These are phyloP conservation scores for Lepraria neglecta DNA, from an alignment of 495 filamentous ascomycete species.

Conservation along the genomic window DNA sequence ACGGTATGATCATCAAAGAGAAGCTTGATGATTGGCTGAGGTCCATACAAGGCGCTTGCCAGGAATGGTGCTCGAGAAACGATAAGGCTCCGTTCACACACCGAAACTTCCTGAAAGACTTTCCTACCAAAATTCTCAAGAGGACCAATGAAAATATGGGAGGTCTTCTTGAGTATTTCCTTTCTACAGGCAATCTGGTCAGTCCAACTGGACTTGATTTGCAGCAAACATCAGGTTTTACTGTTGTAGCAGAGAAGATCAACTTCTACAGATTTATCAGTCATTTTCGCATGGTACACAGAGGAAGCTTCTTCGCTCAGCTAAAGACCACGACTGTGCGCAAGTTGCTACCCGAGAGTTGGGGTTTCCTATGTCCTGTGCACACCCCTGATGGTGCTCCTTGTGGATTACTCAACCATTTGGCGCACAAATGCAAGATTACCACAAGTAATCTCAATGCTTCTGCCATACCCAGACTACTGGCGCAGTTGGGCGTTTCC, in stretches of 20 bases:
- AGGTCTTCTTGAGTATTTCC: constrained; percentile 80
- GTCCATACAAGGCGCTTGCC: constrained; percentile 50
- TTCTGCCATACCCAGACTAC: constrained; percentile 61
- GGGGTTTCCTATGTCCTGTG: constrained; percentile 95
- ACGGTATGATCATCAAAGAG: constrained; percentile 93
- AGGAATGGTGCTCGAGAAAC: constrained; percentile 66
- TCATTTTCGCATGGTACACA: constrained; percentile 98
- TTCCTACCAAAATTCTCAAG: constrained; percentile 65
- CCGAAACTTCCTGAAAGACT: constrained; percentile 67
- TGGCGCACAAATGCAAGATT: constrained; percentile 92
- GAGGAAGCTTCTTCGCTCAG: constrained; percentile 97
- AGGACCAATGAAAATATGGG: constrained; percentile 85
- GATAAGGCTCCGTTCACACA: constrained; percentile 60
- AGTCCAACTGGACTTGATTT: constrained; percentile 88
- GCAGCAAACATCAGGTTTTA: constrained; percentile 90
- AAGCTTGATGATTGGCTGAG: constrained; percentile 80
- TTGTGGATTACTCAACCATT: constrained; percentile 90
- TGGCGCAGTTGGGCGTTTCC: constrained; percentile 71
- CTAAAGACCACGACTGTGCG: constrained; percentile 94
- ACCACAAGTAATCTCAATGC: constrained; percentile 63
- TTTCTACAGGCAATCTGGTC: constrained; percentile 89
- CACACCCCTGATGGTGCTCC: constrained; percentile 95
- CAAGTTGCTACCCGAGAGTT: constrained; percentile 92
- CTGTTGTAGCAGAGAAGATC: constrained; percentile 95
- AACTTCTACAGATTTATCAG: constrained; percentile 99